phyloP scores from a whole-genome alignment of 805 yeast species.

The Candida palmyrensis region DNA sequence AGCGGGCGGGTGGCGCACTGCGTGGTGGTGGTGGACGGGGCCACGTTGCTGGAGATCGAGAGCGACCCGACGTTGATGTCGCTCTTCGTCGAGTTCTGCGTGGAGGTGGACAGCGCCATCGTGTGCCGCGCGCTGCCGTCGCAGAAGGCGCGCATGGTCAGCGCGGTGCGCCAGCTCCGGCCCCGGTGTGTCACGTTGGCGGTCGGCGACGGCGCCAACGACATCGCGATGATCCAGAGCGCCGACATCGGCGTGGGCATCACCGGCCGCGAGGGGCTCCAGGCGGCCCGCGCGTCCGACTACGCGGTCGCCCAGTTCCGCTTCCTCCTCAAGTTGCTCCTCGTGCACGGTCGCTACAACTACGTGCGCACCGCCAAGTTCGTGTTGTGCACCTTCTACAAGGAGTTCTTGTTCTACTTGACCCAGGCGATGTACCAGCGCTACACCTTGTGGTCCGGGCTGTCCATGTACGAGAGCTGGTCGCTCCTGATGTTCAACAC shows the following conservation, averaged over 20 bases:
- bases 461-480: constrained; percentile 93
- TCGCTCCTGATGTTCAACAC: constrained; percentile 97
- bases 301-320: constrained; percentile 94
- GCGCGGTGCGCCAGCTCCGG: constrained; percentile 67
- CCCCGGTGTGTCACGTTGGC: constrained; percentile 80
- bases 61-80: constrained; percentile 66
- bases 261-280: constrained; percentile 95
- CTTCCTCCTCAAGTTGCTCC: constrained; percentile 69
- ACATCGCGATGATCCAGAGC: constrained; percentile 97
- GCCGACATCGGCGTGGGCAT: constrained; percentile 98
- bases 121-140: constrained; percentile 97
- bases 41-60: constrained; percentile 70
- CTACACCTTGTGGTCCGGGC: constrained; percentile 83
- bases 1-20: constrained; percentile 83
- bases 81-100: constrained; percentile 77
- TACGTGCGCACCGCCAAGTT: constrained; percentile 89
- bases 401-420: constrained; percentile 83
- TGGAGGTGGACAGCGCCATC: constrained; percentile 83
- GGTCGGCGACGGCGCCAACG: constrained; percentile 98
- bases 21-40: constrained; percentile 94
- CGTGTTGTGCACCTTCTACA: constrained; percentile 90
- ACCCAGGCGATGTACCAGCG: constrained; percentile 87
- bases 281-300: constrained; percentile 93
- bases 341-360: constrained; percentile 96
- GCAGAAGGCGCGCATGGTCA: constrained; percentile 89